Evolutionary conservation across 768 basidiomycete genomes (phyloP).

Genomic region (Infundibulicybe gibba): DNA sequence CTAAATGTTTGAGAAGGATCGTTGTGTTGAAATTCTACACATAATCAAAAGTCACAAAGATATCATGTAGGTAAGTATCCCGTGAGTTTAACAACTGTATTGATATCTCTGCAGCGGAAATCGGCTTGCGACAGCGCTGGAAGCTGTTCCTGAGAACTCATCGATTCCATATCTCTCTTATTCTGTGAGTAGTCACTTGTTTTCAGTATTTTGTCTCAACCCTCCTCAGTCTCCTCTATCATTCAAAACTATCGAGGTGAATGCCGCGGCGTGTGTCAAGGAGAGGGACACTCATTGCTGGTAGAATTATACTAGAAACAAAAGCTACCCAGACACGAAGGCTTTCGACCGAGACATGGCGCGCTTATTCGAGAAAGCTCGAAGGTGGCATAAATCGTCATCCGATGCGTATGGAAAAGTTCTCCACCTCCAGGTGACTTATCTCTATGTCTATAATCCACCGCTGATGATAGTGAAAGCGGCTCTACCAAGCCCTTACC

Average conservation of each 20-base stretch:
- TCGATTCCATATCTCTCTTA: conserved; percentile 58
- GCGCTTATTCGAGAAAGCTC: conserved; percentile 78
- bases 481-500: conserved; percentile 84
- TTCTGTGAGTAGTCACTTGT: conserved; percentile 33
- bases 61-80: conserved; percentile 31
- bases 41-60: conserved; percentile 65
- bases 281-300: too few relatives aligned
- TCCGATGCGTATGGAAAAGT: conserved; percentile 76
- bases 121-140: conserved; percentile 56
- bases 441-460: conserved; percentile 12
- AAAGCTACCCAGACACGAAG: conserved; percentile 52
- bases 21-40: conserved; percentile 53
- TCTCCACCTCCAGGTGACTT: conserved; percentile 72
- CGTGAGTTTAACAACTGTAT: conserved; percentile 12
- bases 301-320: conserved; percentile 6
- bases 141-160: conserved; percentile 64
- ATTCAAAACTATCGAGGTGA: conserved; percentile 69
- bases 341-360: conserved; percentile 84
- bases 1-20: conserved; percentile 36
- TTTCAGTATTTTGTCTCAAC: conserved; percentile 1
- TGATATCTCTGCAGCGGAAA: conserved; percentile 44
- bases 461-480: conserved; percentile 35
- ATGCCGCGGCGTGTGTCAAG: conserved; percentile 6
- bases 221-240: conserved; percentile 59
- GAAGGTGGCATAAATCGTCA: conserved; percentile 64